These are phyloP conservation scores for Stemphylium vesicarium DNA, from an alignment of 2,329 filamentous ascomycete genomes.

Conservation along the genomic window DNA sequence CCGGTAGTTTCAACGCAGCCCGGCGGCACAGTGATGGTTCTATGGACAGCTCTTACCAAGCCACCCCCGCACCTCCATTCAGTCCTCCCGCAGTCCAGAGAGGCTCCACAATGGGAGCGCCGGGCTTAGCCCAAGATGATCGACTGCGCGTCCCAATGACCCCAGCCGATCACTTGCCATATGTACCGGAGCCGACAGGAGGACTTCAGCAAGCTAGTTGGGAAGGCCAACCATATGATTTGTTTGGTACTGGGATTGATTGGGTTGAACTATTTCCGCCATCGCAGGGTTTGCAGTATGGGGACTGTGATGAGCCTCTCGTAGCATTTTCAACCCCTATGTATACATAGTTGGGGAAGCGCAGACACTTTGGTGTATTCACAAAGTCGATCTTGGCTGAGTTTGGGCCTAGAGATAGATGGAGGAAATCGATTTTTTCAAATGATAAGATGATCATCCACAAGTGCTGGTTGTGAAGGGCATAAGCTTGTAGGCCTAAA, in stretches of 20 bases:
- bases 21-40: conserved; percentile 6
- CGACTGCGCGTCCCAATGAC: neutral
- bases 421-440: no score
- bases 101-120: neutral
- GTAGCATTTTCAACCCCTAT: conserved; percentile 9
- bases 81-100: neutral
- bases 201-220: conserved; percentile 3
- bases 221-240: conserved; percentile 12
- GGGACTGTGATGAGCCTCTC: neutral
- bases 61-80: neutral
- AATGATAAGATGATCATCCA: neutral
- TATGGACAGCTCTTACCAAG: conserved; percentile 5
- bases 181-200: conserved; percentile 6
- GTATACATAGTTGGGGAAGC: conserved; percentile 10
- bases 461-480: neutral
- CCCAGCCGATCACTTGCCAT: neutral
- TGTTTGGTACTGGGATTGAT: conserved; percentile 26
- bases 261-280: conserved; percentile 30
- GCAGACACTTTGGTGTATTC: neutral
- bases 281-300: conserved; percentile 7
- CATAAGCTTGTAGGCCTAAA: no score
- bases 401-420: no score
- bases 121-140: neutral
- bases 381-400: neutral
- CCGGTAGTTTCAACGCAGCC: neutral